A percentile compares a stretch with the other conserved stretches of the same genome.
Conservation (phyloP, 2,329 filamentous ascomycete species). For the Coniella lustricola region DNA sequence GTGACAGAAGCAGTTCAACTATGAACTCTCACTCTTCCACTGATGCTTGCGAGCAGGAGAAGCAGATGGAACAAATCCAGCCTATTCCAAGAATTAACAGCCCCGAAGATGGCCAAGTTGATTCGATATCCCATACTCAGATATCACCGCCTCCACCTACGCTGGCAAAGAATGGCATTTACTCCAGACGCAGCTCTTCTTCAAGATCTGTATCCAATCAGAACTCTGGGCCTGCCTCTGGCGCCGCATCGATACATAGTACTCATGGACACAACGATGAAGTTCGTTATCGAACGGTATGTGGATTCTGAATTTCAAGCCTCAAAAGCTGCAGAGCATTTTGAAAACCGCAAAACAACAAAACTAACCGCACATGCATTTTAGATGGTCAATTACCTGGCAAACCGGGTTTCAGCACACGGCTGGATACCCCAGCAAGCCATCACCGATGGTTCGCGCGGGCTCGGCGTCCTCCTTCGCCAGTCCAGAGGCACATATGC, state of each 20-base stretch:
- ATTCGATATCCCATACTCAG: not conserved
- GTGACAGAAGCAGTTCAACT: no score
- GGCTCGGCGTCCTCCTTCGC: conserved; percentile 31
- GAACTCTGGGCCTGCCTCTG: not conserved
- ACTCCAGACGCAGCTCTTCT: not conserved
- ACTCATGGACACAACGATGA: conserved; percentile 23
- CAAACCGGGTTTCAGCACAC: conserved; percentile 23
- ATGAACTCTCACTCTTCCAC: no score
- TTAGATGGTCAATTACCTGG: conserved; percentile 28
- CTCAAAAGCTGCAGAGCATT: no score
- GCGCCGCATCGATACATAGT: conserved; percentile 10
- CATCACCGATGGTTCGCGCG: conserved; percentile 19
- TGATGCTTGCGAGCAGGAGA: no score
- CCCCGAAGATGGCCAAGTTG: not conserved
- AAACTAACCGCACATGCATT: not conserved
- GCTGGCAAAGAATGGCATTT: not conserved
- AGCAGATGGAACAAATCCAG: not conserved
- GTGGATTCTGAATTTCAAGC: not conserved
- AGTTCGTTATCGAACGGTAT: conserved; percentile 26
- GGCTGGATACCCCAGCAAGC: conserved; percentile 24
- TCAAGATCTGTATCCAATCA: not conserved
- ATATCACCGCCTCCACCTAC: not conserved
- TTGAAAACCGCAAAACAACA: no score
- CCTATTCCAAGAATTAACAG: not conserved
- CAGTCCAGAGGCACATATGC: conserved; percentile 34